Evolutionary conservation across 495 filamentous ascomycete species (phyloP).

Genomic region (Podospora conica): DNA sequence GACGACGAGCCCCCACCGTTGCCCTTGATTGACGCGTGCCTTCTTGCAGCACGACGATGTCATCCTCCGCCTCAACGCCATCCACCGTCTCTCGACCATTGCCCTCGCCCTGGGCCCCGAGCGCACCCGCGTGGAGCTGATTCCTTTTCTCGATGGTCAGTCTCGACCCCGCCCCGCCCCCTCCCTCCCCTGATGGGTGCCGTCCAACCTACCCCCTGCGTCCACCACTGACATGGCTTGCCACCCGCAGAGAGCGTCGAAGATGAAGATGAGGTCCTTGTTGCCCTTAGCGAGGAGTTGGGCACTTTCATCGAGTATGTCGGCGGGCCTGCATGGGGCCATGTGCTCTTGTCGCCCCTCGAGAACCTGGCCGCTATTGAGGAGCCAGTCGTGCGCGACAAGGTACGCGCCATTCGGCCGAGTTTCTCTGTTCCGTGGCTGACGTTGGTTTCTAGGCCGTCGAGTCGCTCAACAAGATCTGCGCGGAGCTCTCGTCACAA

Average conservation of each 20-base stretch:
- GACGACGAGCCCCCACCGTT: constrained; percentile 3
- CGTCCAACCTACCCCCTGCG: background rate
- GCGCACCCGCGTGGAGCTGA: constrained; percentile 93
- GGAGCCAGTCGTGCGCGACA: constrained; percentile 94
- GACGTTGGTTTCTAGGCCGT: constrained; percentile 60
- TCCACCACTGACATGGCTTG: constrained; percentile 18
- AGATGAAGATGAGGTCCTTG: constrained; percentile 97
- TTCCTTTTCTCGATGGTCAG: constrained; percentile 96
- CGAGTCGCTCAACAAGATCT: constrained; percentile 98
- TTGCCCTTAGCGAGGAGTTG: constrained; percentile 92
- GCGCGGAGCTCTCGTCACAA: constrained; percentile 76
- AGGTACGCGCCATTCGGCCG: constrained; percentile 49
- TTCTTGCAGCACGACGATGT: constrained; percentile 86
- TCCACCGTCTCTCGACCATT: constrained; percentile 95
- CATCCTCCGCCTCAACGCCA: constrained; percentile 92
- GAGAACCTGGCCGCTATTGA: constrained; percentile 98
- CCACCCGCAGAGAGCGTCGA: constrained; percentile 79
- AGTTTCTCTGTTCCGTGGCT: constrained; percentile 2
- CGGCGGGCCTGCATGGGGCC: constrained; percentile 85
- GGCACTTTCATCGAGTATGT: constrained; percentile 97
- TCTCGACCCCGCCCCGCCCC: constrained; percentile 14
- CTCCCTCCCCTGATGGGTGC: background rate
- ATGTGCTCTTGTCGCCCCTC: constrained; percentile 92
- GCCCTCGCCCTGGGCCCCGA: constrained; percentile 91
- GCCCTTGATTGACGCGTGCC: constrained; percentile 18